Base-by-base conservation (phyloP, 306 rosid genomes). In the Myrica gale region DNA sequence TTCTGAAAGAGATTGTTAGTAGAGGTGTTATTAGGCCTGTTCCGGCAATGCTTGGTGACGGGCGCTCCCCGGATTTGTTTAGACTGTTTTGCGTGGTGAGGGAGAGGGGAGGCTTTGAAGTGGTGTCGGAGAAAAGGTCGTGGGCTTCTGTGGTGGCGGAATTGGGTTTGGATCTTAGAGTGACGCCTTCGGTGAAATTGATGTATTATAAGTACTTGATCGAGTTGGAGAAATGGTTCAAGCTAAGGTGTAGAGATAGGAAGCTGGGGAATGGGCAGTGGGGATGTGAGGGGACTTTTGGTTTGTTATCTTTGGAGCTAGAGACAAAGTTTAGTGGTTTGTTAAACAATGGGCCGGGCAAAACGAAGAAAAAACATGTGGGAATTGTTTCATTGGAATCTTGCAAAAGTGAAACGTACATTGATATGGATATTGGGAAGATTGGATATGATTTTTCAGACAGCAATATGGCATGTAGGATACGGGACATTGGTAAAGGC, bases 161-260 rank as follows among this genome's bases (percentile, higher is more conserved):
- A 53, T 69, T 85, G 71, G 91, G 91, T 74, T 84, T 85, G 82
- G 77, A 86, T 51, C 48, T 57, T 75, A 78, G 58, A 61, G 56
- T 81, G 71, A 81, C 74, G 43, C 84, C 89, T 46, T 78, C 87
- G 0, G 80, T 90, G 56, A 92, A 89, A 83, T 79, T 95, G 78
- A 83, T 32, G 3, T 32, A 32, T 32, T 32, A 32, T 32, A 32
- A 83, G 82, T 90, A 90, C 79, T 82, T 95, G 79, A 84, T 47
- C 75, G 96, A 82, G 74, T 85, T 92, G 52, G 93, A 87, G 73
- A 81, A 77, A 73, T 89, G 93, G 97, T 84, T 92, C 63, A 69
- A 81, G 78, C 76, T 76, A 76, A 69, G 79, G 20, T 52, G 75
- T 68, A 82, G 75, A 58, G 86, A 82, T 58, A 83, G 78, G 76